Conservation (phyloP, 2,329 filamentous ascomycete genomes). For the Coniochaeta sp. region DNA sequence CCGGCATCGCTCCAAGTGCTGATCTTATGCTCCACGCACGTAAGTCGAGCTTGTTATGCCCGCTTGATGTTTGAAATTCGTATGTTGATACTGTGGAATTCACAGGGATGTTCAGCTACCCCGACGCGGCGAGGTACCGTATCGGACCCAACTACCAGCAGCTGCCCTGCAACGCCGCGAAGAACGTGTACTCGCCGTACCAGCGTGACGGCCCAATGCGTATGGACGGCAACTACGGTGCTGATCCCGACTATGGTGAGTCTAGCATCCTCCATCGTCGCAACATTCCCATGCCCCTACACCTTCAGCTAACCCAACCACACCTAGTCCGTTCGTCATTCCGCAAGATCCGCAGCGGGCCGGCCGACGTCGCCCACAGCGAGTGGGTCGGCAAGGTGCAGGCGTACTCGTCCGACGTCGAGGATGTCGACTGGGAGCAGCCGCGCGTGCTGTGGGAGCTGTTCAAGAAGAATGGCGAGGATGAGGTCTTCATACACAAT, state of each 20-base stretch:
- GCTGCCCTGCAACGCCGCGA: constrained; percentile 41
- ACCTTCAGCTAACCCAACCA: not conserved
- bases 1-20: constrained; percentile 43
- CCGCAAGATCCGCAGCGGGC: not conserved
- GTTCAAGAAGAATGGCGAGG: constrained; percentile 2
- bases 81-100: constrained; percentile 12
- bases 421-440: not conserved
- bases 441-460: not conserved
- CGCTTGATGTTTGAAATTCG: constrained; percentile 1
- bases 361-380: not conserved
- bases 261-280: not conserved
- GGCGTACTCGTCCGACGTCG: not conserved
- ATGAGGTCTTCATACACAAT: constrained; percentile 1
- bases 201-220: constrained; percentile 30
- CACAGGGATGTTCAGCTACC: constrained; percentile 39
- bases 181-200: constrained; percentile 24
- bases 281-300: no score
- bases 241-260: constrained; percentile 31
- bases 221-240: constrained; percentile 35
- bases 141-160: constrained; percentile 52
- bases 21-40: constrained; percentile 30
- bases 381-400: not conserved
- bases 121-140: constrained; percentile 48
- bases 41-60: not conserved
- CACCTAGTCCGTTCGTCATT: not conserved